Evolutionary conservation across 2,329 filamentous ascomycete species (phyloP).

Genomic region (Tolypocladium capitatum): DNA sequence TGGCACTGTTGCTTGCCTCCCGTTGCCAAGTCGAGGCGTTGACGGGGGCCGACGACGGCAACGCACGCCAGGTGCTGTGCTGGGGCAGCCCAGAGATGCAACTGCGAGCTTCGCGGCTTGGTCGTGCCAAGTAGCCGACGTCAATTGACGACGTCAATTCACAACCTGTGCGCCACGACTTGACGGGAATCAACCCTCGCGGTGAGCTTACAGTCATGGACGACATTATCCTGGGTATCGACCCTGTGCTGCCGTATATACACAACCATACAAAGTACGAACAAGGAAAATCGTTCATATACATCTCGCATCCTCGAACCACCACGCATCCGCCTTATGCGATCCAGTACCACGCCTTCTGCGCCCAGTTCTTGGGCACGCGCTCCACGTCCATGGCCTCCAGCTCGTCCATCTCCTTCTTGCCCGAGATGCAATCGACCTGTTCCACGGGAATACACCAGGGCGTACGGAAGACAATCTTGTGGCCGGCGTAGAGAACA

Average conservation of each 20-base stretch:
- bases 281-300: background rate
- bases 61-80: no score
- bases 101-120: no score
- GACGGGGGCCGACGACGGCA: no score
- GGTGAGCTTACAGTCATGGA: background rate
- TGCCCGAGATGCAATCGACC: slow-evolving; percentile 43
- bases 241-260: background rate
- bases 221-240: slow-evolving; percentile 1
- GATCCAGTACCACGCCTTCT: slow-evolving; percentile 44
- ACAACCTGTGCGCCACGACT: background rate
- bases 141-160: background rate
- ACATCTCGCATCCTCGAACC: background rate
- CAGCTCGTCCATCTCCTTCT: slow-evolving; percentile 49
- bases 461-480: slow-evolving; percentile 32
- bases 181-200: background rate
- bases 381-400: slow-evolving; percentile 33
- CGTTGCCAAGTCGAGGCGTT: background rate
- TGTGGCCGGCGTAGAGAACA: slow-evolving; percentile 47
- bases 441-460: slow-evolving; percentile 29
- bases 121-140: no score
- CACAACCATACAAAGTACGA: background rate
- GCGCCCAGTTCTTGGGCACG: slow-evolving; percentile 34
- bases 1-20: background rate
- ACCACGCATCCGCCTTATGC: slow-evolving; percentile 18
- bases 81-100: no score